Base-by-base conservation (phyloP, 1,284 basidiomycete species). In the Baeospora myosura region DNA sequence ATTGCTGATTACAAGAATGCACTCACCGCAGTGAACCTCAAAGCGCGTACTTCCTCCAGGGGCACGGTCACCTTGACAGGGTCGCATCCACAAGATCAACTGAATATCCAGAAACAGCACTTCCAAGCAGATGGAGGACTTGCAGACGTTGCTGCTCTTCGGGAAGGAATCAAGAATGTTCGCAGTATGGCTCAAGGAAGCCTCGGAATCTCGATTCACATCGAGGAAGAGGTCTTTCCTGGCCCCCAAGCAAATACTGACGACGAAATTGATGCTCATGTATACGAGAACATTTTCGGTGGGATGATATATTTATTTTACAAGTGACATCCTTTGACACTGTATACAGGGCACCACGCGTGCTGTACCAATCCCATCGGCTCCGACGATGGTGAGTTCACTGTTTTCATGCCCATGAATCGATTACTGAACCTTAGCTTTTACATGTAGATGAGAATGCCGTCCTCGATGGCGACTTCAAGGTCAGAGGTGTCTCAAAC, bases 291-390 rank as follows among this genome's bases (percentile, higher is more conserved):
- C 36, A 50, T 59, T 5, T 62, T 58, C 28, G 57, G 53, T 53
- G 28, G 10, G 47, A 4, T 26, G 4, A 16, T 17, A 26, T 12
- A 11, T 8, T 26, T 34, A n/a, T n/a, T 4, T 17, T 10, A 22
- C 11, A 10, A 11, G 12, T 24, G 14, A 3, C 12, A 20, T n/a
- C 17, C 20, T n/a, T 45, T n/a, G 26, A 10, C 23, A 3, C 4
- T 10, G 40, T 20, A 17, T 29, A 6, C 32, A 58, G 58, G 60
- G 3, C 60, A 62, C 45, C 59, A 62, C 31, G 56, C 53, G n/a
- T 62, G 59, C 41, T 61, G 60, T 38, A 61, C 60, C 1, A 56
- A 55, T 44, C 23, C 56, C 21, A 61, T 61, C 12, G 60, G 58
- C 4, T 25, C 53, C 1, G 53, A 57, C 31, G 47, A 49, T 16